A percentile compares a stretch with the other conserved stretches of the same genome.
phyloP scores from a whole-genome alignment of 495 filamentous ascomycete species.

The Penicillium goetzii region DNA sequence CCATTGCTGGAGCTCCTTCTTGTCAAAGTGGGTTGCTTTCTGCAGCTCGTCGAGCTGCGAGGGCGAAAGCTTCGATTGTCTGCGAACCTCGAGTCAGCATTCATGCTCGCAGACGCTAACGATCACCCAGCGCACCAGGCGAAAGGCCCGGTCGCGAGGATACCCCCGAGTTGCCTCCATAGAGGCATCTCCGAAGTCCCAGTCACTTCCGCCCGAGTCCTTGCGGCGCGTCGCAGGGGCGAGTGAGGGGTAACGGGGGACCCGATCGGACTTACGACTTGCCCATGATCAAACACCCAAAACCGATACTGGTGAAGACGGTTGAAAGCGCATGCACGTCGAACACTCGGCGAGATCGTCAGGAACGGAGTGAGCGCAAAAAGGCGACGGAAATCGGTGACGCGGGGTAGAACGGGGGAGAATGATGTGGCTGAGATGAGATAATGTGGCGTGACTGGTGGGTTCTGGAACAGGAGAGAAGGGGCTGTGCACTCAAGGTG shows the following conservation, averaged over 20 bases:
- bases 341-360: constrained; percentile 13
- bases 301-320: constrained; percentile 7
- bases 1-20: constrained; percentile 99
- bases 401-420: constrained; percentile 34
- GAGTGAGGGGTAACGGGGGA: constrained; percentile 14
- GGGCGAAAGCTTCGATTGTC: constrained; percentile 93
- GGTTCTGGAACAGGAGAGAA: not conserved
- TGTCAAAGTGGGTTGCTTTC: constrained; percentile 96
- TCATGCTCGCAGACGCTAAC: not conserved
- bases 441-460: not conserved
- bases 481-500: not conserved
- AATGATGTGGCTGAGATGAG: constrained; percentile 28
- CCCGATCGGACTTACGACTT: constrained; percentile 46
- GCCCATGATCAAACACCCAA: constrained; percentile 40
- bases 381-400: constrained; percentile 17
- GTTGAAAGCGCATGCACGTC: constrained; percentile 15
- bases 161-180: not conserved
- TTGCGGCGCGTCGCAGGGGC: constrained; percentile 12
- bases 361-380: constrained; percentile 6
- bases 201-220: constrained; percentile 8
- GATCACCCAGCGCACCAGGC: not conserved
- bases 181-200: constrained; percentile 10
- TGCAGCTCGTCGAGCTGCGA: constrained; percentile 94
- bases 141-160: not conserved
- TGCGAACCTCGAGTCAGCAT: constrained; percentile 31